A percentile compares a stretch with the other conserved stretches of the same genome.
Conservation (phyloP, 83 land plant genomes). For the Thuja plicata region DNA sequence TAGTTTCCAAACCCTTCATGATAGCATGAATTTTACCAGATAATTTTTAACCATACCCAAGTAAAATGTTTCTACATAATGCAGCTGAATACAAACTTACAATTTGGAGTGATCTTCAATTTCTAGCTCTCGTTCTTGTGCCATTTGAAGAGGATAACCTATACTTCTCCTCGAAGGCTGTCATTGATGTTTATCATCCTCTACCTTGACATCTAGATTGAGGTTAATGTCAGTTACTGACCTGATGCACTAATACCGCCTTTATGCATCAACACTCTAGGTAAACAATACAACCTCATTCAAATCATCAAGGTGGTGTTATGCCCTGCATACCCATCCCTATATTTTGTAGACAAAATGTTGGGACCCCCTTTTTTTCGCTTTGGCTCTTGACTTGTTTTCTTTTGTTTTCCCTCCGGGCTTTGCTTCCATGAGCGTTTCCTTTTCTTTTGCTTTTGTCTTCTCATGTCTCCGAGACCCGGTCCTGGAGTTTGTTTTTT, state of each 20-base stretch:
- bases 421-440: too few species aligned
- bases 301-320: not conserved
- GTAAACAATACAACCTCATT: conserved; percentile 1
- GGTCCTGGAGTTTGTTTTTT: too few species aligned
- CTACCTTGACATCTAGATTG: not conserved
- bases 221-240: not conserved
- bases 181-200: conserved; percentile 18
- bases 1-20: not conserved
- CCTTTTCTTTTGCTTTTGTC: too few species aligned
- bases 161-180: conserved; percentile 47
- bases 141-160: conserved; percentile 43
- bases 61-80: not conserved
- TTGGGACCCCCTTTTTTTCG: too few species aligned
- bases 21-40: not conserved
- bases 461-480: too few species aligned
- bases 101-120: conserved; percentile 60
- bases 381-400: too few species aligned
- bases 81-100: not conserved
- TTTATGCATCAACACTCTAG: conserved; percentile 4
- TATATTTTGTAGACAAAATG: too few species aligned
- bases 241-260: not conserved
- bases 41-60: not conserved
- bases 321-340: too few species aligned
- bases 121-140: conserved; percentile 58
- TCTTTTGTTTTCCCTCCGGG: too few species aligned